Conservation (phyloP, 257 asterid genomes). For the Rhazya stricta region DNA sequence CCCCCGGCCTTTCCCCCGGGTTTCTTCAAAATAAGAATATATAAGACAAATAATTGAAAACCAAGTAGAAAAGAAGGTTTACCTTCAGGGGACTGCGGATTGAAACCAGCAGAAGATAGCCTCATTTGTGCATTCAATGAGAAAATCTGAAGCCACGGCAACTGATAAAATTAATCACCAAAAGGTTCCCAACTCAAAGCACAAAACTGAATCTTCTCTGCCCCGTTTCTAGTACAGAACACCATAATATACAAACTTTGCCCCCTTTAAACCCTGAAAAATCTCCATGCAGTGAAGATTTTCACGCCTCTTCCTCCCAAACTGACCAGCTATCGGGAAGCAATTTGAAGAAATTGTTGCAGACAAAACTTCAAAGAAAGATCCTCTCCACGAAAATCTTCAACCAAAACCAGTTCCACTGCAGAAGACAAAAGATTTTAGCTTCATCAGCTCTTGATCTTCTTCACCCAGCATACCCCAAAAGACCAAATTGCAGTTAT, state of each 20-base stretch:
- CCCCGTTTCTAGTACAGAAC: slow-evolving; percentile 28
- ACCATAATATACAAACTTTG: slow-evolving; percentile 24
- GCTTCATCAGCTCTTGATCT: slow-evolving; percentile 39
- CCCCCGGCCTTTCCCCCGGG: neutral
- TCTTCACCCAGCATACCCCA: slow-evolving; percentile 21
- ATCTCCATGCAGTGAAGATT: slow-evolving; percentile 21
- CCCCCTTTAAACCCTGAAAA: slow-evolving; percentile 26
- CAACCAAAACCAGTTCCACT: slow-evolving; percentile 44
- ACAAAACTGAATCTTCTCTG: slow-evolving; percentile 17
- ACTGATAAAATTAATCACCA: slow-evolving; percentile 15
- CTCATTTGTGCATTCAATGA: slow-evolving; percentile 47
- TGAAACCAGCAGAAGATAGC: slow-evolving; percentile 40
- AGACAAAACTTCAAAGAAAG: slow-evolving; percentile 18
- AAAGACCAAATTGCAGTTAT: slow-evolving; percentile 16
- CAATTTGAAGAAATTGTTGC: slow-evolving; percentile 19
- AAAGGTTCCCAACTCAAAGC: slow-evolving; percentile 16
- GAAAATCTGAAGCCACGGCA: slow-evolving; percentile 20
- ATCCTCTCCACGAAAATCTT: slow-evolving; percentile 17
- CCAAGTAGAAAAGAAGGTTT: slow-evolving; percentile 4
- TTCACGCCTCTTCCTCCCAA: slow-evolving; percentile 10
- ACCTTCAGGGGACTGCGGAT: slow-evolving; percentile 69
- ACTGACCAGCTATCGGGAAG: slow-evolving; percentile 22
- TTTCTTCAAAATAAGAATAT: neutral
- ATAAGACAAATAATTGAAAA: neutral
- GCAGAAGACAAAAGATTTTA: slow-evolving; percentile 25